A percentile compares a stretch with the other conserved stretches of the same genome.
Conservation (phyloP, 1,284 basidiomycete genomes). For the Kwoniella shivajii region DNA sequence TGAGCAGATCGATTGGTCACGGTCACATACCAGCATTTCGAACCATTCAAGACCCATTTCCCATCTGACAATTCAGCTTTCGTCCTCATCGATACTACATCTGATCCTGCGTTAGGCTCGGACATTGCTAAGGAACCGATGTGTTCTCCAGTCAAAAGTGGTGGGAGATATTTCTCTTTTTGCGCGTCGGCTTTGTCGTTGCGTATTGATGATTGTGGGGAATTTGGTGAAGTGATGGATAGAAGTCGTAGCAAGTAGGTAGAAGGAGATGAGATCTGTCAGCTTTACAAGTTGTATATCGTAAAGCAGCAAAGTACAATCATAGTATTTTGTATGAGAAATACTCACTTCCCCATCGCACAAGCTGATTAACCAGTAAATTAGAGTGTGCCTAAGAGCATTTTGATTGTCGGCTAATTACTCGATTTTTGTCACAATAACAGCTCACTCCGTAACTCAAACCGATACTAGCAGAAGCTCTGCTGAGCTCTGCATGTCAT, state of each 20-base stretch:
- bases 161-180: constrained; percentile 83
- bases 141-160: constrained; percentile 76
- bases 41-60: constrained; percentile 80
- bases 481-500: constrained; percentile 78
- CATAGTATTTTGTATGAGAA: too few species aligned
- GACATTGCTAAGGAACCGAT: constrained; percentile 93
- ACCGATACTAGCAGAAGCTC: constrained; percentile 85
- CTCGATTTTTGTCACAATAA: neutral
- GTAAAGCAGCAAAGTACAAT: too few species aligned
- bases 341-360: constrained; percentile 71
- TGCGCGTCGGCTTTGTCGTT: constrained; percentile 61
- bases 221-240: too few species aligned
- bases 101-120: constrained; percentile 85
- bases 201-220: neutral
- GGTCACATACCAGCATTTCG: constrained; percentile 78
- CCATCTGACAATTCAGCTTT: constrained; percentile 70
- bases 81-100: constrained; percentile 88
- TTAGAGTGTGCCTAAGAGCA: constrained; percentile 74
- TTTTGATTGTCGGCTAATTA: neutral
- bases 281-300: too few species aligned
- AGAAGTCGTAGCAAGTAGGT: too few species aligned
- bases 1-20: neutral
- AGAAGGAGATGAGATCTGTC: too few species aligned
- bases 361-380: constrained; percentile 70
- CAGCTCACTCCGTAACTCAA: constrained; percentile 75